Conservation (phyloP, 495 filamentous ascomycete species). For the Xylaria telfairii region DNA sequence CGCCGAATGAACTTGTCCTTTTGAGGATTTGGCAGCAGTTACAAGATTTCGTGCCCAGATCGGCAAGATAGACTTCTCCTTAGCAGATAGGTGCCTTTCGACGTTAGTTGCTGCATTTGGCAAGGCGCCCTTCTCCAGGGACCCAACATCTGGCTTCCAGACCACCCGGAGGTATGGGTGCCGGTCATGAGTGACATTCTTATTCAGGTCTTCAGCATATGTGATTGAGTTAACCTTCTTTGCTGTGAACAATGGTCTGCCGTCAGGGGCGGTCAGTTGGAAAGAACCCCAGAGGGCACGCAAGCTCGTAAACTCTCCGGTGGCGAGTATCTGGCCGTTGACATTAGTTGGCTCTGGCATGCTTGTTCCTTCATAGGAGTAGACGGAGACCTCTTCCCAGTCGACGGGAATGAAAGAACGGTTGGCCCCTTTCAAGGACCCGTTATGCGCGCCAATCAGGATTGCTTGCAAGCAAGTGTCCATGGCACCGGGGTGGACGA, state of each 20-base stretch:
- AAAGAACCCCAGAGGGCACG: conserved; percentile 8
- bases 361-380: conserved; percentile 9
- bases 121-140: neutral
- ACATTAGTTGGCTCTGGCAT: neutral
- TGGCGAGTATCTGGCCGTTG: neutral
- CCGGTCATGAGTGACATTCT: neutral
- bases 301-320: conserved; percentile 2
- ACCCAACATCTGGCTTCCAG: conserved; percentile 2
- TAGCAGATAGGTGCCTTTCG: neutral
- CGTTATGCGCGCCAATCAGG: conserved; percentile 4
- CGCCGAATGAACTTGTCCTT: neutral
- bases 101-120: neutral
- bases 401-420: neutral
- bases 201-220: conserved; percentile 8
- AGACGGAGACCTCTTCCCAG: conserved; percentile 8
- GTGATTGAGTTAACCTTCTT: conserved; percentile 11
- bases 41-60: neutral
- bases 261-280: conserved; percentile 1
- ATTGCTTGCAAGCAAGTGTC: conserved; percentile 36
- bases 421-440: neutral
- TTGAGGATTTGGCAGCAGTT: neutral
- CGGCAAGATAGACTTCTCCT: neutral
- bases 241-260: conserved; percentile 8
- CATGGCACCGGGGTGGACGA: conserved; percentile 32
- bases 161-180: conserved; percentile 3